A percentile compares a stretch with the other conserved stretches of the same genome.
These are phyloP conservation scores for Pichia kluyveri DNA, from an alignment of 805 yeast genomes.

Conservation along the genomic window DNA sequence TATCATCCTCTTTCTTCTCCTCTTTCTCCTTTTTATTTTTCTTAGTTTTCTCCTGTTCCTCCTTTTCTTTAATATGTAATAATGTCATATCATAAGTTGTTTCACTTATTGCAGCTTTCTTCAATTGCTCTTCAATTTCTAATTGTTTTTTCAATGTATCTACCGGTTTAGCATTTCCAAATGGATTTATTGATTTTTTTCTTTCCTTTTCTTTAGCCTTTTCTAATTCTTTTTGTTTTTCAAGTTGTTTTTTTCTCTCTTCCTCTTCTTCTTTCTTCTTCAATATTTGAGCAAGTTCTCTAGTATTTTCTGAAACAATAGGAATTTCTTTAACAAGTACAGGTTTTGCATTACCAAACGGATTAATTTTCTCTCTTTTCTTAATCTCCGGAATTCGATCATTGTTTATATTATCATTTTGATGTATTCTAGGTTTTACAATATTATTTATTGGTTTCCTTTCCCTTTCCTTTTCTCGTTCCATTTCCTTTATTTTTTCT, in stretches of 20 bases:
- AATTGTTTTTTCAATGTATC: constrained; percentile 58
- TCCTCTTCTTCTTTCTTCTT: not conserved
- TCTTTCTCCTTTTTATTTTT: not conserved
- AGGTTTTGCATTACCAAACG: constrained; percentile 75
- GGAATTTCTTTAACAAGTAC: constrained; percentile 25
- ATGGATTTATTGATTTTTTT: constrained; percentile 40
- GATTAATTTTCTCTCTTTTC: constrained; percentile 38
- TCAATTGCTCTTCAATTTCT: constrained; percentile 48
- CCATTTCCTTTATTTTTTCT: no score
- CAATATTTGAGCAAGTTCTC: constrained; percentile 1
- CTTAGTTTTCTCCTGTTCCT: not conserved
- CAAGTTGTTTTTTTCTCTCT: no score
- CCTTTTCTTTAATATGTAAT: constrained; percentile 3
- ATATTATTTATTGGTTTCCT: not conserved
- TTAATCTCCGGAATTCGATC: not conserved
- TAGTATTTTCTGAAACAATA: constrained; percentile 10
- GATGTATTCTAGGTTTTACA: not conserved
- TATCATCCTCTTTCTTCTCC: not conserved
- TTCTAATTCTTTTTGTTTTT: no score
- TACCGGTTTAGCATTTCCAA: constrained; percentile 81
- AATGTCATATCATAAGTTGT: constrained; percentile 28
- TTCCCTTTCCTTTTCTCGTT: no score
- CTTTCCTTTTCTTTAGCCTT: no score
- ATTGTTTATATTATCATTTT: not conserved
- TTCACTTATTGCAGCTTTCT: constrained; percentile 34